Evolutionary conservation across 768 basidiomycete genomes (phyloP), one percentile per base, ranked within the genome.

Genomic region (Termitomyces sp.): DNA sequence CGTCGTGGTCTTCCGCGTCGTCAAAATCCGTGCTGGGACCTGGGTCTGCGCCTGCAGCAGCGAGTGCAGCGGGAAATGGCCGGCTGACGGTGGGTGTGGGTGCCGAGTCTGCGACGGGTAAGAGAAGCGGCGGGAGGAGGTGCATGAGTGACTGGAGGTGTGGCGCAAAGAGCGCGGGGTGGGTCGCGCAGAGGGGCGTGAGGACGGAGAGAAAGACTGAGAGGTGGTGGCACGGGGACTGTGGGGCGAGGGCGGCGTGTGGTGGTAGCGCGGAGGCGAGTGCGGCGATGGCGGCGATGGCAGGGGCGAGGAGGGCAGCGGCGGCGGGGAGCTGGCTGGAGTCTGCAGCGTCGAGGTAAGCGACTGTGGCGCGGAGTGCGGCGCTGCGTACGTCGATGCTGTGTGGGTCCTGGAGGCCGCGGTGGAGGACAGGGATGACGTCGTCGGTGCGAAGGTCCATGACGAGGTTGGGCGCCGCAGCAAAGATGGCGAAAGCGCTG

Each of bases 81-180:
- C 76, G 63, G 18, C 72, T 71, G 2, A 80, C 74, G 1, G 81
- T 83, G 0, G 82, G 82, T 0, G 81, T 82, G 0, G 77, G 79
- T 0, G 81, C 82, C 38, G 71, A 72, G 57, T 83, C 81, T 2
- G 75, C 71, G 12, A 71, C 70, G 23, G 56, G 56, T 0, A 89
- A 87, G 44, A 91, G 79, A n/a, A 91, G 84, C 18, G 93, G 75
- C 2, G 88, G 86, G 33, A 93, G 75, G 70, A 93, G 93, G 0
- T 82, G 75, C 20, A 93, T 76, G 26, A 95, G 74, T 0, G 82
- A 82, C 8, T 76, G 74, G 8, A 94, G 75, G 67, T 94, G 92
- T 0, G 88, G 84, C 23, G 79, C 77, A 66, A 95, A 95, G n/a
- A 93, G 76, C 1, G 75, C 73, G 0, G 92, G 87, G 59, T 89